A percentile compares a stretch with the other conserved stretches of the same genome.
Conservation (phyloP, 2,329 filamentous ascomycete genomes). For the Curvularia hawaiiensis region DNA sequence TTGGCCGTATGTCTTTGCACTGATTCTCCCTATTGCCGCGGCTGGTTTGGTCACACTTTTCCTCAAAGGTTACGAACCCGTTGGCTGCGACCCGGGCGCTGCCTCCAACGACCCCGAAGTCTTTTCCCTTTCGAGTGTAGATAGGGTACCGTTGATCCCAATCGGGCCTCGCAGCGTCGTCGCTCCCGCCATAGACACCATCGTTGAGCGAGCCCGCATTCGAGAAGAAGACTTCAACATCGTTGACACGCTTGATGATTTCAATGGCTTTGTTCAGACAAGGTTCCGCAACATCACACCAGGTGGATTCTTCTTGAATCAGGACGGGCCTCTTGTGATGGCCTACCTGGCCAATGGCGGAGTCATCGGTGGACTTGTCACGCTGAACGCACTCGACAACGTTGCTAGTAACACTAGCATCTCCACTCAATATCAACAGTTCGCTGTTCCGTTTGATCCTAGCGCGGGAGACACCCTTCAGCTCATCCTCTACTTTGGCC, state of each 20-base stretch:
- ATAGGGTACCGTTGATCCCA: constrained; percentile 43
- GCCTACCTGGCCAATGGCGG: constrained; percentile 71
- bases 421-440: constrained; percentile 72
- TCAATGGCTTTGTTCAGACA: constrained; percentile 67
- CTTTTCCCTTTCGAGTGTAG: constrained; percentile 34
- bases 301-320: constrained; percentile 79
- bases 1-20: constrained; percentile 74
- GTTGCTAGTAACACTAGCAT: constrained; percentile 72
- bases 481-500: constrained; percentile 78
- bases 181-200: constrained; percentile 28
- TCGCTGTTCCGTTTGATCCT: constrained; percentile 75
- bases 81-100: constrained; percentile 53
- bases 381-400: constrained; percentile 90
- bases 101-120: constrained; percentile 40
- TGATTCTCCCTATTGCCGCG: constrained; percentile 78
- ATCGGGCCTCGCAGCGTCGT: constrained; percentile 48
- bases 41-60: constrained; percentile 81
- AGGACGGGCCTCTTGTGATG: constrained; percentile 65
- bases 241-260: constrained; percentile 69
- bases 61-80: constrained; percentile 61
- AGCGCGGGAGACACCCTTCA: constrained; percentile 75
- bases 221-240: constrained; percentile 49
- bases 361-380: constrained; percentile 71
- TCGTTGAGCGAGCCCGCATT: constrained; percentile 38
- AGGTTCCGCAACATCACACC: constrained; percentile 73